A percentile compares a stretch with the other conserved stretches of the same genome.
phyloP scores from a whole-genome alignment of 1,284 basidiomycete genomes.

The Papiliotrema fonsecae region DNA sequence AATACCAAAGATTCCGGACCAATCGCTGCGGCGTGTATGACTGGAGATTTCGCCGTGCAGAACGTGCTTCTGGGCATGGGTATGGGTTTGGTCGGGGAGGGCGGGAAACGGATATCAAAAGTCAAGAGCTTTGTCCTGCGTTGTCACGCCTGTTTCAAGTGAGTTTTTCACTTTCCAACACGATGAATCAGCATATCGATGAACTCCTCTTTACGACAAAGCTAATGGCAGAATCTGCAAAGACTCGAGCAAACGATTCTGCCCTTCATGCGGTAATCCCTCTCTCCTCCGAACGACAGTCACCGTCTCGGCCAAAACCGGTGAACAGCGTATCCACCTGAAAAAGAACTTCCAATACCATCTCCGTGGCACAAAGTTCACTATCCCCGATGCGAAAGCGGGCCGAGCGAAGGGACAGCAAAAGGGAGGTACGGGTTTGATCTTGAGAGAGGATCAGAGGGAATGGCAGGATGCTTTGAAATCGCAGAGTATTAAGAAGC shows the following conservation, averaged over 20 bases:
- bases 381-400: slow-evolving; percentile 85
- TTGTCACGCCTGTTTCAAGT: slow-evolving; percentile 99
- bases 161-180: slow-evolving; percentile 42
- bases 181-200: neutral
- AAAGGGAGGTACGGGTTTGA: slow-evolving; percentile 61
- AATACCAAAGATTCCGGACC: slow-evolving; percentile 31
- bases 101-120: slow-evolving; percentile 83
- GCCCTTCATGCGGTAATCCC: slow-evolving; percentile 92
- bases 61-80: slow-evolving; percentile 97
- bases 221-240: slow-evolving; percentile 75
- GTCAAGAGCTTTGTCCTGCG: slow-evolving; percentile 94
- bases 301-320: slow-evolving; percentile 64
- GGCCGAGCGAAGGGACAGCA: slow-evolving; percentile 82
- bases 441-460: slow-evolving; percentile 83
- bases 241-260: slow-evolving; percentile 91
- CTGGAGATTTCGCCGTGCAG: slow-evolving; percentile 98
- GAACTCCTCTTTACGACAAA: slow-evolving; percentile 3
- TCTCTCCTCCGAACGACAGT: slow-evolving; percentile 88
- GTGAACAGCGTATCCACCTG: slow-evolving; percentile 66
- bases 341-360: slow-evolving; percentile 94
- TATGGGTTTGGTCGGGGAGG: slow-evolving; percentile 80
- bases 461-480: slow-evolving; percentile 79
- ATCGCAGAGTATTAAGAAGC: slow-evolving; percentile 62
- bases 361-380: slow-evolving; percentile 85
- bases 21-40: slow-evolving; percentile 75